Evolutionary conservation across 1,284 basidiomycete genomes (phyloP).

Genomic region (Microbotryum lychnidis-dioicae): DNA sequence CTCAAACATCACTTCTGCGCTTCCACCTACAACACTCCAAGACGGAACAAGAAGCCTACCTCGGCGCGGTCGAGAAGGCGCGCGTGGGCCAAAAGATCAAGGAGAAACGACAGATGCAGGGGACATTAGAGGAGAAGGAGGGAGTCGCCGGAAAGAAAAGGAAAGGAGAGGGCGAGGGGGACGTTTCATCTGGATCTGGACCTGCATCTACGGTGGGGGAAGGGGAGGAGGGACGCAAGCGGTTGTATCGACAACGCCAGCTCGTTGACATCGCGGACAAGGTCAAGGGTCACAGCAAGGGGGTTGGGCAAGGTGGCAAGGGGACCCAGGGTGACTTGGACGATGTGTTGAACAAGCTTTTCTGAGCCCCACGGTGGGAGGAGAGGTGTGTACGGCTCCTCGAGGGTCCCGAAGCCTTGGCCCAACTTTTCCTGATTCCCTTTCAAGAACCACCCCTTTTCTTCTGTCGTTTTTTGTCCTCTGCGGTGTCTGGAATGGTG

Average conservation of each 20-base stretch:
- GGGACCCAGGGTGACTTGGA: conserved; percentile 21
- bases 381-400: no score
- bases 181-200: background rate
- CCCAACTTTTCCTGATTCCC: no score
- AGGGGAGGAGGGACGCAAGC: conserved; percentile 18
- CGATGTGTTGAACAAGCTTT: conserved; percentile 30
- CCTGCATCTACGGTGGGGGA: conserved; percentile 14
- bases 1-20: conserved; percentile 77
- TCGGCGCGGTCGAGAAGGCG: conserved; percentile 89
- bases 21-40: conserved; percentile 82
- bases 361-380: conserved; percentile 7
- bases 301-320: conserved; percentile 3
- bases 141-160: conserved; percentile 1
- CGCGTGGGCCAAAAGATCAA: conserved; percentile 80
- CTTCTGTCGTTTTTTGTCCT: no score
- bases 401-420: no score
- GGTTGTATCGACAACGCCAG: conserved; percentile 25
- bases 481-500: no score
- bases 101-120: conserved; percentile 52
- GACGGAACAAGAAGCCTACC: conserved; percentile 84
- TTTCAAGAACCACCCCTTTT: no score
- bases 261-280: conserved; percentile 14
- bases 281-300: conserved; percentile 2
- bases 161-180: background rate
- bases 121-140: background rate